phyloP scores from a whole-genome alignment of 148 eudicot species.

The Fagopyrum tataricum region DNA sequence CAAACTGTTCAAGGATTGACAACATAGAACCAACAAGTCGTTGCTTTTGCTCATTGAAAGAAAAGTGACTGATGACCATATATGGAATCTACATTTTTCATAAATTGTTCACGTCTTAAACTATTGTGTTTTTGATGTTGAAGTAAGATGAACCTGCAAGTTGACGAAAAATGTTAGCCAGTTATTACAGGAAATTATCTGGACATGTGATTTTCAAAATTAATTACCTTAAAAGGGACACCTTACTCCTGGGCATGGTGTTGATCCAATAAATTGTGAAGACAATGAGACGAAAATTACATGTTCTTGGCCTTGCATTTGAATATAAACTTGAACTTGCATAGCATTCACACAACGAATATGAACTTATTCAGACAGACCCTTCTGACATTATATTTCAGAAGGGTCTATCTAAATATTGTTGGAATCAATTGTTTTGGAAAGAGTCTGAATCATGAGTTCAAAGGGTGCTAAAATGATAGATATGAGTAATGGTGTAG shows the following conservation, averaged over 20 bases:
- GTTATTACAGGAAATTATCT: neutral
- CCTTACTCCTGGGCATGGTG: neutral
- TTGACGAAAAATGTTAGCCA: neutral
- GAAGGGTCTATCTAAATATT: too few species aligned
- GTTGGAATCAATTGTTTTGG: neutral
- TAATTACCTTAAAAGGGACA: neutral
- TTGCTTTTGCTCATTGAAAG: too few species aligned
- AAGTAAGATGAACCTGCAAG: neutral
- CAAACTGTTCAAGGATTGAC: too few species aligned
- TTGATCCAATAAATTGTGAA: neutral
- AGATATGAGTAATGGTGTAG: too few species aligned
- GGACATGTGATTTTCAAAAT: neutral
- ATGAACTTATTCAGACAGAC: too few species aligned
- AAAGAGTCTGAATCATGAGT: neutral
- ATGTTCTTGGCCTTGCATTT: too few species aligned
- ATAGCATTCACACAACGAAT: too few species aligned
- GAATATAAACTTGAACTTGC: too few species aligned
- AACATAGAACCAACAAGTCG: too few species aligned
- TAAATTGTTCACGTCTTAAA: neutral
- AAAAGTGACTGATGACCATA: neutral
- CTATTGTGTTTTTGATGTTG: neutral
- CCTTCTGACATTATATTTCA: too few species aligned
- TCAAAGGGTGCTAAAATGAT: too few species aligned
- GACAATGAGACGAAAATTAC: neutral
- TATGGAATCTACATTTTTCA: neutral